These are phyloP conservation scores for Botryotinia calthae DNA, from an alignment of 2,329 filamentous ascomycete species.

Conservation along the genomic window DNA sequence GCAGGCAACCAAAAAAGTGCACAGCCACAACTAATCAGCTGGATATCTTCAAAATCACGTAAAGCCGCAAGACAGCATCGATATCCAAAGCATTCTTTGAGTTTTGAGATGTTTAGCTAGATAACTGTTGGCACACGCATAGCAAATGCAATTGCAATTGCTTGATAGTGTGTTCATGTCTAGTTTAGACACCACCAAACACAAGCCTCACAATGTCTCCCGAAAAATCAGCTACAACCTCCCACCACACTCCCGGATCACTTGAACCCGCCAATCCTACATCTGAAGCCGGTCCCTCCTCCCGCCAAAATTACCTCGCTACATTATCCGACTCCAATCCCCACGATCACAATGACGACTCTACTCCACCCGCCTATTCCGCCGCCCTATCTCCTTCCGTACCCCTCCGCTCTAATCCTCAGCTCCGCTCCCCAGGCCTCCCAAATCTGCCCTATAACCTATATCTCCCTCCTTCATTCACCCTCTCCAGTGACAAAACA, in stretches of 20 bases:
- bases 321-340: conserved; percentile 21
- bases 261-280: conserved; percentile 28
- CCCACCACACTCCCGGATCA: conserved; percentile 26
- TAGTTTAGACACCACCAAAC: not conserved
- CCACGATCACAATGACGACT: conserved; percentile 22
- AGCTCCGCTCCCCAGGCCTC: conserved; percentile 28
- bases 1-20: not conserved
- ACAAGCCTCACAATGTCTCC: not conserved
- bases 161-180: not conserved
- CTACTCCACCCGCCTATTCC: conserved; percentile 35
- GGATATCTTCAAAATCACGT: not conserved
- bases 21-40: conserved; percentile 2
- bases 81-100: not conserved
- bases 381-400: conserved; percentile 25
- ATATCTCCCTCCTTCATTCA: conserved; percentile 53
- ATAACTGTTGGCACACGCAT: not conserved
- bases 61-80: not conserved
- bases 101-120: too few species aligned
- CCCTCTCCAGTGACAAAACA: conserved; percentile 49
- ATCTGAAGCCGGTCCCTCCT: conserved; percentile 24
- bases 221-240: not conserved
- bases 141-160: not conserved
- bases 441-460: conserved; percentile 34
- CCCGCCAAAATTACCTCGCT: not conserved
- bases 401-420: conserved; percentile 13